Evolutionary conservation across 257 asterid genomes (phyloP).

Genomic region (Capsicum pubescens): DNA sequence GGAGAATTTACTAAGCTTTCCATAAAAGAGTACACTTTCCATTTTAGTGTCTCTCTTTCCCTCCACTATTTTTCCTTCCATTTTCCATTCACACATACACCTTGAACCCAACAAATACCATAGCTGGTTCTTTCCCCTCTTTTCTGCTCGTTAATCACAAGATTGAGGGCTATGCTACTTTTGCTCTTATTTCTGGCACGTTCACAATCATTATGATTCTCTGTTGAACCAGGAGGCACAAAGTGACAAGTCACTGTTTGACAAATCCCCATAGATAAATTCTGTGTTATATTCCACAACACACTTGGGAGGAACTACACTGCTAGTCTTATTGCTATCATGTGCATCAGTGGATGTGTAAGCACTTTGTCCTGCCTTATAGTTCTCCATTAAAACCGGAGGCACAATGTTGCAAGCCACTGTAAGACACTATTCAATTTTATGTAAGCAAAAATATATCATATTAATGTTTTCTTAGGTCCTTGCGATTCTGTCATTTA

Average conservation of each 20-base stretch:
- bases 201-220: neutral
- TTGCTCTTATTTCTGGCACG: neutral
- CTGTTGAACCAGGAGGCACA: neutral
- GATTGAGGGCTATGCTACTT: neutral
- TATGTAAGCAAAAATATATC: no score
- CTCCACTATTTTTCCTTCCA: no score
- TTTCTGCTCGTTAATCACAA: neutral
- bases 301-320: slow-evolving; percentile 1
- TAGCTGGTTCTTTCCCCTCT: neutral
- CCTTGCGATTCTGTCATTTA: neutral
- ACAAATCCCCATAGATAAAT: neutral
- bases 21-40: no score
- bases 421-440: neutral
- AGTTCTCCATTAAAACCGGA: neutral
- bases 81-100: no score
- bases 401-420: neutral
- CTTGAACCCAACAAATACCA: no score
- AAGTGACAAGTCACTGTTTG: neutral
- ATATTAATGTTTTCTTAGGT: no score
- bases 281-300: neutral
- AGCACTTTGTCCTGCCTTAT: neutral
- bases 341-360: neutral
- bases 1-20: no score
- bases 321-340: neutral
- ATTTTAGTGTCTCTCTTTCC: no score